A percentile compares a stretch with the other conserved stretches of the same genome.
Conservation (phyloP, 1,139 yeast species). For the Blastobotrys apis region DNA sequence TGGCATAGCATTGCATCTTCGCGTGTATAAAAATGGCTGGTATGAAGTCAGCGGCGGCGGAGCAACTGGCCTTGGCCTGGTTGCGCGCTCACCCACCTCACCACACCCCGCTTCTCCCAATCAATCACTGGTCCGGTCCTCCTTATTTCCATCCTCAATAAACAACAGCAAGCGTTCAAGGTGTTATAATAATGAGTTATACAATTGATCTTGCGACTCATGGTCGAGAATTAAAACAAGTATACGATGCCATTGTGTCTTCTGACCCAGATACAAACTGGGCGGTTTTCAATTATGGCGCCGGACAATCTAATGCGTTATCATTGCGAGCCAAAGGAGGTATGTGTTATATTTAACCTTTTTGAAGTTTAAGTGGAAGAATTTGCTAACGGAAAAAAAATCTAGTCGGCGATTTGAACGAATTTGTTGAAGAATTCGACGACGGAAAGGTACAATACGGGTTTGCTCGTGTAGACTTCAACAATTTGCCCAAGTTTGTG, state of each 20-base stretch:
- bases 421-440: conserved; percentile 74
- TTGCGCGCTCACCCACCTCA: no score
- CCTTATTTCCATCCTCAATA: no score
- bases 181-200: conserved; percentile 28
- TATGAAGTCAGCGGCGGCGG: no score
- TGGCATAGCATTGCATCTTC: no score
- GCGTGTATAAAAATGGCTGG: no score
- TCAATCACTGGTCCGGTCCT: no score
- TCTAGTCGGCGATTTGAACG: conserved; percentile 57
- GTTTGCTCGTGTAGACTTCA: conserved; percentile 78
- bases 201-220: conserved; percentile 36
- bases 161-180: not conserved
- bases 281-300: conserved; percentile 43
- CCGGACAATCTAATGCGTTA: conserved; percentile 35
- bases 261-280: conserved; percentile 40
- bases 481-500: conserved; percentile 79
- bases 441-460: conserved; percentile 93
- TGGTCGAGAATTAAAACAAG: conserved; percentile 38
- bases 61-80: no score
- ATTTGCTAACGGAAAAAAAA: not conserved
- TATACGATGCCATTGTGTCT: conserved; percentile 40
- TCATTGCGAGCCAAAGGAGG: conserved; percentile 35
- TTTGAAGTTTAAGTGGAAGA: not conserved
- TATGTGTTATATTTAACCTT: conserved; percentile 21
- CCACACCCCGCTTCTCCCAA: no score